Percentiles rank a stretch among this genome's conserved stretches.
Evolutionary conservation across 768 basidiomycete species (phyloP).

Genomic region (Royoungia palumana): DNA sequence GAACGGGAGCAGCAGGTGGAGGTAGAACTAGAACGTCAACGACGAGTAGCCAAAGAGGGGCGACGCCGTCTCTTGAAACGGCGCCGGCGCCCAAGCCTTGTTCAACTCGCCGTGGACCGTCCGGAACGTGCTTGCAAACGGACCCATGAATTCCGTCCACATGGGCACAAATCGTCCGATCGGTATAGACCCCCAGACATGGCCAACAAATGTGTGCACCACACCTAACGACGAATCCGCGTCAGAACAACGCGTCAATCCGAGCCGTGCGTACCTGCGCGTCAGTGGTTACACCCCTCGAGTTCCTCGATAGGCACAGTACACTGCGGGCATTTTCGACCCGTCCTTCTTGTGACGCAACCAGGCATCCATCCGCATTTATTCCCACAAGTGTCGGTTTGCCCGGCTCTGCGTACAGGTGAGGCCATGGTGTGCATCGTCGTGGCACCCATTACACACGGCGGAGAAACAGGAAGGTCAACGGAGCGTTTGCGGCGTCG

Average conservation of each 20-base stretch:
- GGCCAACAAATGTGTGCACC: conserved; percentile 71
- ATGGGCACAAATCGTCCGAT: no score
- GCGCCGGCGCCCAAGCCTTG: no score
- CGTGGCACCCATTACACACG: conserved; percentile 58
- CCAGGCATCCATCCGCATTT: conserved; percentile 55
- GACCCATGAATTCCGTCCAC: no score
- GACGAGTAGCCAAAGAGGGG: no score
- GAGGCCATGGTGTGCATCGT: conserved; percentile 56
- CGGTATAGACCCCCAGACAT: conserved; percentile 37
- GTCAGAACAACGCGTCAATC: conserved; percentile 9
- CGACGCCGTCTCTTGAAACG: no score
- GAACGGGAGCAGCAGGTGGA: no score
- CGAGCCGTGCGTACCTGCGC: conserved; percentile 34
- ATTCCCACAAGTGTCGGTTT: conserved; percentile 9
- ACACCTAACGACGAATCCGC: conserved; percentile 44
- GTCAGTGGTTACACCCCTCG: conserved; percentile 75
- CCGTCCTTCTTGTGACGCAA: conserved; percentile 40
- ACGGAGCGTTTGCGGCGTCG: no score
- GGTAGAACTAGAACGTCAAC: no score
- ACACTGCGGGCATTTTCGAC: conserved; percentile 72
- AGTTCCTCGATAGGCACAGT: conserved; percentile 59
- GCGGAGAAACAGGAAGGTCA: no score
- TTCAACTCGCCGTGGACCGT: no score
- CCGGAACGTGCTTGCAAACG: no score
- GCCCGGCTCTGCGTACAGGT: conserved; percentile 47